Evolutionary conservation across 2,329 filamentous ascomycete genomes (phyloP).

Genomic region (Diaporthe humulicola): DNA sequence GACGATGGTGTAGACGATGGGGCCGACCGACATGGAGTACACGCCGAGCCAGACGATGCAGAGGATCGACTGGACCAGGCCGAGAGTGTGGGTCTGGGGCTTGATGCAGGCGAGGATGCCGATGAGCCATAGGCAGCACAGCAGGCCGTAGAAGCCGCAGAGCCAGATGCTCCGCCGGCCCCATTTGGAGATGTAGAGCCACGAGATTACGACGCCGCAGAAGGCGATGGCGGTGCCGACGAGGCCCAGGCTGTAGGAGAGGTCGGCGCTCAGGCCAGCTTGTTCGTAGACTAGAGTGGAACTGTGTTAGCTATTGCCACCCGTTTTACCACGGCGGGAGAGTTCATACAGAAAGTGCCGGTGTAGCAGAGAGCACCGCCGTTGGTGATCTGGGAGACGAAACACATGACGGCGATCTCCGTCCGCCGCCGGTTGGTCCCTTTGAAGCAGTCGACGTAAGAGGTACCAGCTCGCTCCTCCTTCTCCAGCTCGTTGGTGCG

Average conservation of each 20-base stretch:
- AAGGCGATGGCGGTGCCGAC: constrained; percentile 59
- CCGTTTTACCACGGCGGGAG: no score
- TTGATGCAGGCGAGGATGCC: constrained; percentile 56
- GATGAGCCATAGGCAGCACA: constrained; percentile 56
- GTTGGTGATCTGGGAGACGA: constrained; percentile 57
- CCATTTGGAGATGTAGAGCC: constrained; percentile 56
- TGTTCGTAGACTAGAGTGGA: constrained; percentile 54
- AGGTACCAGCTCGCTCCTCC: constrained; percentile 53
- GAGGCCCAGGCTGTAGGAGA: constrained; percentile 57
- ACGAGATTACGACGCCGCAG: constrained; percentile 57
- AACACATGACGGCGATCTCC: constrained; percentile 58
- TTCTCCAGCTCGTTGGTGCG: constrained; percentile 62
- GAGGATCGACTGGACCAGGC: constrained; percentile 57
- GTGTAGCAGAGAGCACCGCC: constrained; percentile 57
- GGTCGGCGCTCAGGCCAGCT: constrained; percentile 53
- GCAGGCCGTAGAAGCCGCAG: constrained; percentile 54
- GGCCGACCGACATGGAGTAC: constrained; percentile 59
- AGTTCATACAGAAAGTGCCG: constrained; percentile 53
- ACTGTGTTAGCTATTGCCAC: background rate
- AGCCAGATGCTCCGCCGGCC: constrained; percentile 60
- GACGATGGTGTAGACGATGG: constrained; percentile 60
- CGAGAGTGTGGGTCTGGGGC: constrained; percentile 51
- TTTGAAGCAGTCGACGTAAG: constrained; percentile 61
- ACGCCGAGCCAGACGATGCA: constrained; percentile 59
- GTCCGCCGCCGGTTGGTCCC: constrained; percentile 61